Conservation (phyloP, 306 rosid genomes). For the Corylus heterophylla region DNA sequence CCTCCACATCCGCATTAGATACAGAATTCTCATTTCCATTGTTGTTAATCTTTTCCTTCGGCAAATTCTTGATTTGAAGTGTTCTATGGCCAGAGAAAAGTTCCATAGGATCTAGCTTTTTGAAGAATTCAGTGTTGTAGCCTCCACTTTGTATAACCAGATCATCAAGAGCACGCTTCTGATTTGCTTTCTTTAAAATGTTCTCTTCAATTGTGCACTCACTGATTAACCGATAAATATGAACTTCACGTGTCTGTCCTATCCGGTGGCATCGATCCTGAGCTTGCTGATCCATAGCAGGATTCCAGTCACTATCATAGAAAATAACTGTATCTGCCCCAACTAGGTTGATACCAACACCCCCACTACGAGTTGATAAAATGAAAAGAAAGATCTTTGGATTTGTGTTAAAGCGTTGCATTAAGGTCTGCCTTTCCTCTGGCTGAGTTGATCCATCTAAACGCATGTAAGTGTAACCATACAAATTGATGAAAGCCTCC, state of each 20-base stretch:
- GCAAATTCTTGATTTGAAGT: slow-evolving; percentile 56
- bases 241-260: slow-evolving; percentile 99
- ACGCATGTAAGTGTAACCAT: slow-evolving; percentile 98
- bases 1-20: slow-evolving; percentile 86
- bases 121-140: slow-evolving; percentile 94
- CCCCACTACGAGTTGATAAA: slow-evolving; percentile 98
- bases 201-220: slow-evolving; percentile 96
- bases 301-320: slow-evolving; percentile 99
- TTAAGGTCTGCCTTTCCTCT: slow-evolving; percentile 94
- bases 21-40: slow-evolving; percentile 60
- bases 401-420: slow-evolving; percentile 95
- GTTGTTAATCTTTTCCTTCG: slow-evolving; percentile 62
- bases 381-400: slow-evolving; percentile 92
- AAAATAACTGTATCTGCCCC: slow-evolving; percentile 99
- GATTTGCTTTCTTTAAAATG: slow-evolving; percentile 95
- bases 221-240: slow-evolving; percentile 91
- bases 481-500: slow-evolving; percentile 94
- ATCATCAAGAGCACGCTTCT: slow-evolving; percentile 97
- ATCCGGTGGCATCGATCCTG: slow-evolving; percentile 99
- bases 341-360: slow-evolving; percentile 96
- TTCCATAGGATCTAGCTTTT: slow-evolving; percentile 97
- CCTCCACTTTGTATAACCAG: slow-evolving; percentile 97
- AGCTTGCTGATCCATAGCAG: slow-evolving; percentile 99
- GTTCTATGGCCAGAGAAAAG: slow-evolving; percentile 86
- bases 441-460: slow-evolving; percentile 98